Base-by-base conservation (phyloP, 1,284 basidiomycete species). In the Cryptococcus amylolentus region DNA sequence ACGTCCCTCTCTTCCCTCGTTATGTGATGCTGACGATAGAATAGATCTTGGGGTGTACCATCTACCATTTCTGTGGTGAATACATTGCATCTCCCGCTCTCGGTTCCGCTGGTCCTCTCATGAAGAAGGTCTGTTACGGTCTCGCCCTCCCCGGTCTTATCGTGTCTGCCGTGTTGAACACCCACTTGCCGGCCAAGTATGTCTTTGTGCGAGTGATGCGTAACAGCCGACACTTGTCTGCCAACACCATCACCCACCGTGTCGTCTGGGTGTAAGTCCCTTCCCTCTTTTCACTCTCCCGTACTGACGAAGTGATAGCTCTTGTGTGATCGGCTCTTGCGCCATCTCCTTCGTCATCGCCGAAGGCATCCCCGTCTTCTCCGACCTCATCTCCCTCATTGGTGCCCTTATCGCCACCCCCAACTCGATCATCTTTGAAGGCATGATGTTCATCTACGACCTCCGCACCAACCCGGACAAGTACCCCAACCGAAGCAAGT, bases 191-290 rank as follows among this genome's bases (percentile, higher is more conserved):
- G 20, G 64, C 67, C 27, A 72, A 72, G 52, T 69, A 63, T 54
- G 41, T 86, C 47, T 86, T 87, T 64, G 78, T 87, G 50, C 80
- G 84, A 13, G 61, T 83, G 52, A 83, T 86, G 66, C 80, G 84
- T 20, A 78, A 81, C 57, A 79, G 82, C 10, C 69, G 72, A 16
- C 85, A 87, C 66, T 68, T 87, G 54, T 80, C 85, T 60, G 78
- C 77, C 16, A 84, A 85, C 63, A 86, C 84, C 0, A 8, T 77
- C 7, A 73, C 81, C 2, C 85, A 85, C 47, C 86, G 84, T 83
- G 61, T 73, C 10, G 72, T 78, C 5, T 87, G 85, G 85, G 72
- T 77, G 59, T 58, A 8, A 54, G 69, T 60, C 5, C 23, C 23
- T 20, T 64, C 60, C 42, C 59, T 65, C 18, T 14, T 35, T 35